phyloP scores from a whole-genome alignment of 2,329 filamentous ascomycete species.

The Mycosphaerelloides madeirae region DNA sequence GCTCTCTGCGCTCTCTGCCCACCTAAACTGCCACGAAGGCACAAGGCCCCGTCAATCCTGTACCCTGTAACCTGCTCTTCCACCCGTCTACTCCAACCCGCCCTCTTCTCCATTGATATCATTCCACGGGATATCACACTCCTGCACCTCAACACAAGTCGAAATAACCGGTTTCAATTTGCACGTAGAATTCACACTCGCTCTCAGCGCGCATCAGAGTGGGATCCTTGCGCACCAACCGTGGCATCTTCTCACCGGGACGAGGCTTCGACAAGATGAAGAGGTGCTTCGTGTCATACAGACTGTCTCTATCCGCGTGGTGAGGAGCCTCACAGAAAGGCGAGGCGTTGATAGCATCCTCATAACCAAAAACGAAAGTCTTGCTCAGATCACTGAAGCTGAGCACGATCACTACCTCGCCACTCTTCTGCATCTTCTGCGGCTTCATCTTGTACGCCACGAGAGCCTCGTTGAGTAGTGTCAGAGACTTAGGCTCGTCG shows the following conservation, averaged over 20 bases:
- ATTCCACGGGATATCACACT: slow-evolving; percentile 31
- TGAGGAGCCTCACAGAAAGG: not conserved
- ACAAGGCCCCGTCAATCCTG: too few species aligned
- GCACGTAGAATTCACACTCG: not conserved
- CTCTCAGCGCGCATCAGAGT: not conserved
- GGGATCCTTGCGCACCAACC: not conserved
- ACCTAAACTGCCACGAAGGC: too few species aligned
- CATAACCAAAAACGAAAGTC: slow-evolving; percentile 2
- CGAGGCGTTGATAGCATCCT: not conserved
- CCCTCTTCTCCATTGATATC: not conserved
- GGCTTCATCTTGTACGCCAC: slow-evolving; percentile 4
- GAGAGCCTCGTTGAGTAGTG: slow-evolving; percentile 11
- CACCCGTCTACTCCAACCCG: too few species aligned
- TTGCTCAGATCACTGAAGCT: slow-evolving; percentile 3
- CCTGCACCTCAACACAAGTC: slow-evolving; percentile 31
- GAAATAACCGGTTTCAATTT: not conserved
- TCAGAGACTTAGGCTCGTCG: slow-evolving; percentile 1
- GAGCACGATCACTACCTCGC: slow-evolving; percentile 10
- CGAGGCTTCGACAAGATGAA: slow-evolving; percentile 1
- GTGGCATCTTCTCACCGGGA: not conserved
- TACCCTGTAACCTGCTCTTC: too few species aligned
- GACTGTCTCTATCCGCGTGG: not conserved
- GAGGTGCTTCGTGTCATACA: slow-evolving; percentile 1
- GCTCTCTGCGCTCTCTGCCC: too few species aligned
- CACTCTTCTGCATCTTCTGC: slow-evolving; percentile 1